These are phyloP conservation scores for Rubus idaeus DNA, from an alignment of 306 rosid genomes.

Conservation along the genomic window DNA sequence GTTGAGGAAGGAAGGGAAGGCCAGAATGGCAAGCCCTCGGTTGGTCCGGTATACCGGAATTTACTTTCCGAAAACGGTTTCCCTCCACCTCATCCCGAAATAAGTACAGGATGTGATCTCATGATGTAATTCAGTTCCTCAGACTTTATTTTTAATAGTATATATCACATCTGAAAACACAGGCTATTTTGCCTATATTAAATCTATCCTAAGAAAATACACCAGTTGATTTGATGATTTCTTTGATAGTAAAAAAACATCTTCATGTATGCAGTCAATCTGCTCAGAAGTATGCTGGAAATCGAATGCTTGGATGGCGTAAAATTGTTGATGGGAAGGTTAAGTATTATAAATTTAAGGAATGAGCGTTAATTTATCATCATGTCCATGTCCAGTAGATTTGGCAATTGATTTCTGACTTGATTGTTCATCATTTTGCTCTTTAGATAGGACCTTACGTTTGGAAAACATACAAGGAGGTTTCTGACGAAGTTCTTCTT, in stretches of 20 bases:
- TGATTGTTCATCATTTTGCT: conserved; percentile 21
- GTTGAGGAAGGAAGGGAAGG: conserved; percentile 86
- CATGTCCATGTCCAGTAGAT: not conserved
- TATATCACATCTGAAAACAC: not conserved
- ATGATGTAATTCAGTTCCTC: conserved; percentile 46
- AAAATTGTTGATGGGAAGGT: conserved; percentile 63
- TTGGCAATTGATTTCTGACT: conserved; percentile 10
- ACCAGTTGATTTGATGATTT: not conserved
- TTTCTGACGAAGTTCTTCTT: conserved; percentile 56
- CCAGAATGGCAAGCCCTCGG: conserved; percentile 54
- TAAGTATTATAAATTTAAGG: not conserved
- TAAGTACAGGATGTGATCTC: conserved; percentile 72
- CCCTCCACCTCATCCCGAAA: conserved; percentile 55
- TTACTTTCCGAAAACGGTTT: conserved; percentile 52
- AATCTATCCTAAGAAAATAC: not conserved
- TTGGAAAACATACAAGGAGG: conserved; percentile 82
- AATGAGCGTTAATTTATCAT: not conserved
- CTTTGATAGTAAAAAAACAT: conserved; percentile 9
- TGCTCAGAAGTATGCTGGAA: conserved; percentile 46
- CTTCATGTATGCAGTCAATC: conserved; percentile 49
- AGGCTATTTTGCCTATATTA: not conserved
- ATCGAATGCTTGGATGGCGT: conserved; percentile 84
- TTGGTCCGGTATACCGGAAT: conserved; percentile 76
- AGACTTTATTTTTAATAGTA: not conserved
- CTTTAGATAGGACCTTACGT: conserved; percentile 62